Evolutionary conservation across 2,329 filamentous ascomycete species (phyloP), one percentile per base, ranked within the genome.

Genomic region (Aspergillus aculeatinus): DNA sequence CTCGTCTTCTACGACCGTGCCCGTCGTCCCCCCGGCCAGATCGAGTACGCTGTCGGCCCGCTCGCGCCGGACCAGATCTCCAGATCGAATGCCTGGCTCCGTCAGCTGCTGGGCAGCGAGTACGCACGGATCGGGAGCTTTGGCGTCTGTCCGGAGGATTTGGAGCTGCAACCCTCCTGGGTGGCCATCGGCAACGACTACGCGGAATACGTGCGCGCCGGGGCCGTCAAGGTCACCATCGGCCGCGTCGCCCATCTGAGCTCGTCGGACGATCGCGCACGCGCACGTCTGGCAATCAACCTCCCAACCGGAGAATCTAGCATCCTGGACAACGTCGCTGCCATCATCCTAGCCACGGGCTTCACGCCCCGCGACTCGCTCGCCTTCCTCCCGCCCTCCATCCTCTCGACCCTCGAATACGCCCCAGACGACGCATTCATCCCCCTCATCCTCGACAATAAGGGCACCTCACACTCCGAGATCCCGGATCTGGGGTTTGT

Each of bases 271-370:
- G 57, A 53, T 6, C 25, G 54, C 7, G 60, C 62, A 21, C 25
- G 54, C 7, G 60, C 62, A 21, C 65, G 58, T 6, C 50, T 74
- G 25, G 82, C 80, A 48, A 69, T 84, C 0, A 75, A 0, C 57
- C 73, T 68, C 0, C 56, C 5, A 47, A 59, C 83, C 4, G 65
- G 60, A 0, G 79, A 69, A 16, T 71, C 66, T n/a, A 74, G 29
- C 72, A 1, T 80, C 72, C 9, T 91, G 3, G 70, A 82, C 0
- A 77, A 88, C 53, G 76, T 93, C 31, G 85, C 83, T 0, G 89
- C 87, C 0, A 81, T 95, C 11, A 80, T 96, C 1, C 81, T 91
- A 19, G 90, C 90, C 0, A 94, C 90, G 0, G 91, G 91, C 1
- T 96, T 91, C 70, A 84, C 87, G 5, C 82, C 89, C 0, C 81